Conservation (phyloP, 2,329 filamentous ascomycete species). For the Xylaria sp. region DNA sequence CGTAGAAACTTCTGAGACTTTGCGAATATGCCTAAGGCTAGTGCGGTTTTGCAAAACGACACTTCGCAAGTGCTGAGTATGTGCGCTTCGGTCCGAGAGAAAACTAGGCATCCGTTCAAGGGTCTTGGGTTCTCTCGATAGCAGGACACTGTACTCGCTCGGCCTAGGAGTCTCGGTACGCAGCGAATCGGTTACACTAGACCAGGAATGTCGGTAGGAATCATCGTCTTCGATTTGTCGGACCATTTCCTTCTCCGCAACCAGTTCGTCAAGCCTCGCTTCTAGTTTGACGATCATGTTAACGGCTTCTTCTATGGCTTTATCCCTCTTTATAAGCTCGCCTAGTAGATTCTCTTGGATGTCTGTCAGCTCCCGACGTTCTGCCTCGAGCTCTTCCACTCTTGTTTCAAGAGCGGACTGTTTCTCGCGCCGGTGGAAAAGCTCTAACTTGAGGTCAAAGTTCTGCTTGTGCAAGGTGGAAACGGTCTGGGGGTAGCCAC, state of each 20-base stretch:
- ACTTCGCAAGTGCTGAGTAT: conserved; percentile 65
- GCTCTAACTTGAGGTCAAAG: conserved; percentile 75
- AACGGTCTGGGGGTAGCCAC: conserved; percentile 54
- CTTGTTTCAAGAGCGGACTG: conserved; percentile 64
- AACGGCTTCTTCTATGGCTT: conserved; percentile 73
- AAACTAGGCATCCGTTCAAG: conserved; percentile 69
- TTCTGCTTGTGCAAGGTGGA: conserved; percentile 76
- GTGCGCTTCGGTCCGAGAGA: conserved; percentile 63
- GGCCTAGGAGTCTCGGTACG: conserved; percentile 33
- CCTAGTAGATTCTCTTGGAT: conserved; percentile 63
- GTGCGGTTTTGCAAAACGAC: conserved; percentile 59
- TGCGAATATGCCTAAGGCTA: conserved; percentile 58
- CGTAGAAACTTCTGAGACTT: conserved; percentile 47
- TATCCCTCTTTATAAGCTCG: conserved; percentile 71
- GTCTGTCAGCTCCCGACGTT: conserved; percentile 59
- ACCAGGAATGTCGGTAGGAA: conserved; percentile 42
- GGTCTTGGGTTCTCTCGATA: conserved; percentile 41
- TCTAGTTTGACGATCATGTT: conserved; percentile 71
- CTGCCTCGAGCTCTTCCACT: conserved; percentile 59
- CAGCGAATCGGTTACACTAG: conserved; percentile 38
- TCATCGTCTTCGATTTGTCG: conserved; percentile 54
- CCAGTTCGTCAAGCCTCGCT: conserved; percentile 59
- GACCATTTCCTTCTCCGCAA: conserved; percentile 60
- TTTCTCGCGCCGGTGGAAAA: conserved; percentile 71
- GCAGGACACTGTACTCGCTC: conserved; percentile 22